Base-by-base conservation (phyloP, 2,329 filamentous ascomycete species). In the Mycosphaerella arachidis region DNA sequence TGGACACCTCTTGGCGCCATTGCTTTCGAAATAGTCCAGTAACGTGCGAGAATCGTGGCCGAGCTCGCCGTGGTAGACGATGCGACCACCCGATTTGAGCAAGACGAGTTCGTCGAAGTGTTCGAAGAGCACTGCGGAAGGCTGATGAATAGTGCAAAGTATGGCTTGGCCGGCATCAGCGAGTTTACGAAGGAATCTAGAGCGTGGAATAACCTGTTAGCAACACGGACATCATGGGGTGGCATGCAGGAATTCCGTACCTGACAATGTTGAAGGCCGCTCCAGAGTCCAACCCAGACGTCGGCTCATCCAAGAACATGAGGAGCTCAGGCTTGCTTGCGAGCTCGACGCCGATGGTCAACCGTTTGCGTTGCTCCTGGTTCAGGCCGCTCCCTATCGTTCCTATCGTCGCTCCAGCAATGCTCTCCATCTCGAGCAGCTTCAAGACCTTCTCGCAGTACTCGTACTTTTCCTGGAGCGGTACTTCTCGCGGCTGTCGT, bases 291-390 rank as follows among this genome's bases (percentile, higher is more conserved):
- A 55, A 37, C 13, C 53, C 53, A 13, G 53, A 55, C 27, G 53
- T 55, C 94, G 91, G 2, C 90, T 91, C 2, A 88, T 88, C 0
- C 9, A 55, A n/a, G 24, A 55, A 55, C 53, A 55, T 85, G 62
- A 96, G 82, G n/a, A 55, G 37, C 30, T 55, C 53, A 7, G 53
- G 53, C 53, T 55, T 55, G 20, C 35, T 45, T 3, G 53, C 53
- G 29, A 97, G 82, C 73, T 97, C 93, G n/a, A 97, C 92, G 75
- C 91, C 93, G 64, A 97, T 96, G 0, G 92, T 97, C 6, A 96
- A 82, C 68, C 91, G 89, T 72, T 87, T 87, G n/a, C 84, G 79
- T 71, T 87, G 84, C 71, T 86, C 84, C 29, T 76, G 81, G 69
- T 90, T 90, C 43, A 90, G 82, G 75, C 91, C 92, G 78, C 94